phyloP scores from a whole-genome alignment of 2,329 filamentous ascomycete species.

The Sphaceloma murrayae region DNA sequence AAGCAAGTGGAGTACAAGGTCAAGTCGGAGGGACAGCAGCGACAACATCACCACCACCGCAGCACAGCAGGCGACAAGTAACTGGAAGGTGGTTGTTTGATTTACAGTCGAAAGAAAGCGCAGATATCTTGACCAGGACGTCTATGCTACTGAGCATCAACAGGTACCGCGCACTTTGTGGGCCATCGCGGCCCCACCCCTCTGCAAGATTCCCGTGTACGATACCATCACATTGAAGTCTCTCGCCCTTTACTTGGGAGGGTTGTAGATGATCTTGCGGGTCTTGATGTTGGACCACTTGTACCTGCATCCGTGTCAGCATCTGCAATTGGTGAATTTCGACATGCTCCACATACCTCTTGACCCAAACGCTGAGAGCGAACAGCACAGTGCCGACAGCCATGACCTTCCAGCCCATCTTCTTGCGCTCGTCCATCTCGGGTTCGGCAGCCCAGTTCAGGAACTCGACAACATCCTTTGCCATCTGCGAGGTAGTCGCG shows the following conservation, averaged over 20 bases:
- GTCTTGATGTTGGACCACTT: constrained; percentile 97
- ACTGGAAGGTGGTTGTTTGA: too few relatives aligned
- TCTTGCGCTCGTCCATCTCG: constrained; percentile 99
- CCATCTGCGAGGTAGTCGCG: constrained; percentile 95
- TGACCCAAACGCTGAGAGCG: constrained; percentile 89
- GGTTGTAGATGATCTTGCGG: constrained; percentile 82
- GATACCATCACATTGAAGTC: not conserved
- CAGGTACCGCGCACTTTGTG: constrained; percentile 1
- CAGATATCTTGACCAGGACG: not conserved
- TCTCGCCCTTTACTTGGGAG: constrained; percentile 40
- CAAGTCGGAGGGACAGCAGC: too few relatives aligned
- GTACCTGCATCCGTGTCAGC: constrained; percentile 49
- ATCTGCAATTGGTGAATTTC: not conserved
- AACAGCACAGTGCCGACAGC: constrained; percentile 69
- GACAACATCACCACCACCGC: too few relatives aligned
- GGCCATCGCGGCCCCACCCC: not conserved
- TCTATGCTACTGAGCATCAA: constrained; percentile 15
- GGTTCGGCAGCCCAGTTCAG: constrained; percentile 98
- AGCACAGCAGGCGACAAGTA: too few relatives aligned
- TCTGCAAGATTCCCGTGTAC: not conserved
- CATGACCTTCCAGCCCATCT: constrained; percentile 97
- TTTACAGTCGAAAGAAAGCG: constrained; percentile 13
- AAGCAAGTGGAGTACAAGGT: too few relatives aligned
- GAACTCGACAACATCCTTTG: constrained; percentile 98
- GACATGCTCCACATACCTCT: constrained; percentile 49